Evolutionary conservation across 192 early-diverging fungal species (phyloP).

Genomic region (Rhizophagus sp.): DNA sequence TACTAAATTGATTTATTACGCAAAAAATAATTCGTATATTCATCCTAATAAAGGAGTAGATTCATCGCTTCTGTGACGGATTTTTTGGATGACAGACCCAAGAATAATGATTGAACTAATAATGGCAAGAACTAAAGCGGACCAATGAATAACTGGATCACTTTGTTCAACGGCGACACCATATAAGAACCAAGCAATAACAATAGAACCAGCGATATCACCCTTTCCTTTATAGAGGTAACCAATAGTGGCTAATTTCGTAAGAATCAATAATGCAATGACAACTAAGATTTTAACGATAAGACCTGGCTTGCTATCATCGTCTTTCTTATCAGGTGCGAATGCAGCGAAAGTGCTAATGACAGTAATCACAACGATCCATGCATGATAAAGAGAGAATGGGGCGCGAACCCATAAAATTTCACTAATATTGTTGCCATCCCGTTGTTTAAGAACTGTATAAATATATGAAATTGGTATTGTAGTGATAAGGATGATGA

Average conservation of each 20-base stretch:
- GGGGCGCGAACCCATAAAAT: conserved; percentile 62
- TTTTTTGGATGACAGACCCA: conserved; percentile 41
- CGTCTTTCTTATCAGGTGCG: conserved; percentile 41
- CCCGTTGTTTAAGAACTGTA: conserved; percentile 47
- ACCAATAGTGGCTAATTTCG: conserved; percentile 50
- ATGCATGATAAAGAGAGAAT: conserved; percentile 70
- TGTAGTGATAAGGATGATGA: conserved; percentile 60
- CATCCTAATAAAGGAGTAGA: conserved; percentile 55
- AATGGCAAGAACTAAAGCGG: conserved; percentile 49
- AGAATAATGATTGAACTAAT: conserved; percentile 44
- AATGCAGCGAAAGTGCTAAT: conserved; percentile 65
- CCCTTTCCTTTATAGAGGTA: conserved; percentile 62
- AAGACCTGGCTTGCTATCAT: conserved; percentile 38
- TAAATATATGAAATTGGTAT: conserved; percentile 60
- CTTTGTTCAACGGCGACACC: conserved; percentile 51
- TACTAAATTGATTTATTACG: too few species aligned
- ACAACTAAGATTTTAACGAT: conserved; percentile 50
- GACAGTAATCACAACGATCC: conserved; percentile 59
- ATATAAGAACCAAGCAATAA: conserved; percentile 58
- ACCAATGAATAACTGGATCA: conserved; percentile 49
- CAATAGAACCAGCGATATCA: conserved; percentile 64
- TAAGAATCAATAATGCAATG: conserved; percentile 53
- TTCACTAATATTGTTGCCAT: conserved; percentile 39
- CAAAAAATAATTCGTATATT: background rate
- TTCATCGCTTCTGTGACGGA: conserved; percentile 42